Evolutionary conservation across 768 basidiomycete species (phyloP).

Genomic region (Hericium alpestre): DNA sequence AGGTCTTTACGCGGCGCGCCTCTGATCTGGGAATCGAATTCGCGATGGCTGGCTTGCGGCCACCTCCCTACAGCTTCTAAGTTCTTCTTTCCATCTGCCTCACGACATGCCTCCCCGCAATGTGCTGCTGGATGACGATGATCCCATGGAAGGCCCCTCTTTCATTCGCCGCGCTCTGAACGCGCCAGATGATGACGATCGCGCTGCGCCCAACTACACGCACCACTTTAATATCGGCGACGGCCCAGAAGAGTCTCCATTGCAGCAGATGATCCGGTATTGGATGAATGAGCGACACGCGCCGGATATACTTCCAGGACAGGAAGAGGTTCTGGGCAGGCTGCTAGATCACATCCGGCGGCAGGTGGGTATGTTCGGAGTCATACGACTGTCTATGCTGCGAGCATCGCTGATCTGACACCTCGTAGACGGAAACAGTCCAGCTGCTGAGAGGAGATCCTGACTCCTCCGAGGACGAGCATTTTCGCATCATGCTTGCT

Average conservation of each 20-base stretch:
- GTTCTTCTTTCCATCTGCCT: not conserved
- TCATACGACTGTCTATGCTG: not conserved
- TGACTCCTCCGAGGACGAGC: conserved; percentile 82
- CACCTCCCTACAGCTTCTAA: no score
- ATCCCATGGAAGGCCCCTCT: conserved; percentile 8
- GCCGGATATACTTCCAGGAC: conserved; percentile 68
- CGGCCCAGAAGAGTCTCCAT: conserved; percentile 38
- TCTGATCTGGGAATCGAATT: no score
- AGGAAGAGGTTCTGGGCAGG: conserved; percentile 53
- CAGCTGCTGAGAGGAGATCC: conserved; percentile 71
- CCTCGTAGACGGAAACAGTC: conserved; percentile 61
- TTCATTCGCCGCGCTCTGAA: not conserved
- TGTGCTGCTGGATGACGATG: conserved; percentile 10
- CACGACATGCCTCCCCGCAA: conserved; percentile 9
- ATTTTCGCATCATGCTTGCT: conserved; percentile 85
- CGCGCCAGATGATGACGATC: not conserved
- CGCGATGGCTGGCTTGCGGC: no score
- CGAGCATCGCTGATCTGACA: not conserved
- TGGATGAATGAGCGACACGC: conserved; percentile 83
- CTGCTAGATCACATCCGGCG: conserved; percentile 69
- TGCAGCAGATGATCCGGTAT: conserved; percentile 64
- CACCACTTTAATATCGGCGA: conserved; percentile 4
- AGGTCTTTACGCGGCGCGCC: not conserved
- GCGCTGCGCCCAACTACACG: not conserved
- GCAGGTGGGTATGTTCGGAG: conserved; percentile 48